Conservation (phyloP, 192 early-diverging fungal species). For the Helicostylum pulchrum region DNA sequence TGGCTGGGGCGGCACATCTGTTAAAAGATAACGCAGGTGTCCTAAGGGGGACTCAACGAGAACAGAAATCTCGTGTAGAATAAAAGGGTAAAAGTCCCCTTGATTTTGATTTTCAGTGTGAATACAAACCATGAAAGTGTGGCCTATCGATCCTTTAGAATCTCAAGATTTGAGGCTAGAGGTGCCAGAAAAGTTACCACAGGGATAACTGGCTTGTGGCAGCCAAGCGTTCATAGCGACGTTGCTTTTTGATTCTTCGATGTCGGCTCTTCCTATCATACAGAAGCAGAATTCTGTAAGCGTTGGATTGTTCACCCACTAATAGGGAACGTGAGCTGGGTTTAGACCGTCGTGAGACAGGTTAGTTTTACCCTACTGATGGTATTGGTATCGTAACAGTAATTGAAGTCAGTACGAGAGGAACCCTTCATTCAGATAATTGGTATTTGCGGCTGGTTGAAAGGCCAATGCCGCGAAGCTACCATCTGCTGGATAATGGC, state of each 20-base stretch:
- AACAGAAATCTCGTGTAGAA: constrained; percentile 76
- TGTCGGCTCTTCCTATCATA: constrained; percentile 87
- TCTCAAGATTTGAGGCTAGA: constrained; percentile 64
- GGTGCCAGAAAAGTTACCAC: constrained; percentile 84
- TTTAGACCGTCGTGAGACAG: constrained; percentile 95
- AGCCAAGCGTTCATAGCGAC: constrained; percentile 82
- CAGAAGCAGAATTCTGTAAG: constrained; percentile 82
- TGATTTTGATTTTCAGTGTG: constrained; percentile 67
- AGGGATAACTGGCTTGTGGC: constrained; percentile 76
- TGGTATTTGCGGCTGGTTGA: constrained; percentile 72
- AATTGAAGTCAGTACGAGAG: constrained; percentile 78
- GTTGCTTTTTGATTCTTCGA: constrained; percentile 85
- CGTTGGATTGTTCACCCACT: constrained; percentile 87
- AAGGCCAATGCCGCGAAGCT: constrained; percentile 72
- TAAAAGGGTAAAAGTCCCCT: constrained; percentile 73
- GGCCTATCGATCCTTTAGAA: constrained; percentile 66
- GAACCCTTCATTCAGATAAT: constrained; percentile 73
- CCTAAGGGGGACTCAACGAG: constrained; percentile 73
- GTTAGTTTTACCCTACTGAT: constrained; percentile 94
- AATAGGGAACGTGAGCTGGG: constrained; percentile 90
- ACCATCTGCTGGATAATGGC: constrained; percentile 72
- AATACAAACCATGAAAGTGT: constrained; percentile 60
- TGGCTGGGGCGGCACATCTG: constrained; percentile 78
- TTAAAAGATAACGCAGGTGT: constrained; percentile 76
- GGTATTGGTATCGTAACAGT: constrained; percentile 69